These are phyloP conservation scores for Bruguiera parviflora DNA, from an alignment of 345 rosid species.

Conservation along the genomic window DNA sequence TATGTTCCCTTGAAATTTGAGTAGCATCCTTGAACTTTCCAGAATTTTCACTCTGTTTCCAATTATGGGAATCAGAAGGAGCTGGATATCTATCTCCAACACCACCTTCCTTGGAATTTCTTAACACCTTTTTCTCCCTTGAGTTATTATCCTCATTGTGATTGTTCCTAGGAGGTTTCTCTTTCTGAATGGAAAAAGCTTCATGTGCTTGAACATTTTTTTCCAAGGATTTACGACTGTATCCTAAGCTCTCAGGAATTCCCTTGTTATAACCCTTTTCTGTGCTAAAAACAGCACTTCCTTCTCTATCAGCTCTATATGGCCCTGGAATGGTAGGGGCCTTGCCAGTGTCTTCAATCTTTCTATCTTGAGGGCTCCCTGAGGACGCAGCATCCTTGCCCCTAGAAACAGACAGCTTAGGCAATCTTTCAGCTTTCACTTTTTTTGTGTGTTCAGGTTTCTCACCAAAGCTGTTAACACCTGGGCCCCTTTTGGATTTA, in stretches of 20 bases:
- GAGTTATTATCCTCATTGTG: constrained; percentile 45
- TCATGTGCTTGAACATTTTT: constrained; percentile 42
- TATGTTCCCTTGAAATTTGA: constrained; percentile 38
- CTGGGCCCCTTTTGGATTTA: constrained; percentile 50
- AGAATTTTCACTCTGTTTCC: constrained; percentile 47
- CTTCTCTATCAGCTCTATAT: constrained; percentile 42
- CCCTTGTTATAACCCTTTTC: constrained; percentile 41
- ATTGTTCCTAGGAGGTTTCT: constrained; percentile 45
- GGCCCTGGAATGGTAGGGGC: constrained; percentile 35
- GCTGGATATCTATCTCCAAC: constrained; percentile 46
- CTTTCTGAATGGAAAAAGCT: constrained; percentile 37
- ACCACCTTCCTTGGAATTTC: constrained; percentile 55
- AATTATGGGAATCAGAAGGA: constrained; percentile 39
- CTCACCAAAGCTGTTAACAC: constrained; percentile 37
- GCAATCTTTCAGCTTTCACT: constrained; percentile 46
- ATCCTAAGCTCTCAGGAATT: constrained; percentile 42
- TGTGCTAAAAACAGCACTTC: constrained; percentile 30
- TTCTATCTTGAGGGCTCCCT: constrained; percentile 33
- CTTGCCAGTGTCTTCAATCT: constrained; percentile 33
- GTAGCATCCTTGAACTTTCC: constrained; percentile 52
- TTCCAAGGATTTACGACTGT: constrained; percentile 41
- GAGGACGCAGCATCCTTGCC: constrained; percentile 37
- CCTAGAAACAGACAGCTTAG: constrained; percentile 39
- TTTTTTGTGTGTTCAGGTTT: constrained; percentile 49
- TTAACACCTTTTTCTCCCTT: constrained; percentile 46